Percentiles rank a stretch among this genome's conserved stretches.
Evolutionary conservation across 352 stramenopile genomes (phyloP).

Genomic region (Phytophthora tentaculata): DNA sequence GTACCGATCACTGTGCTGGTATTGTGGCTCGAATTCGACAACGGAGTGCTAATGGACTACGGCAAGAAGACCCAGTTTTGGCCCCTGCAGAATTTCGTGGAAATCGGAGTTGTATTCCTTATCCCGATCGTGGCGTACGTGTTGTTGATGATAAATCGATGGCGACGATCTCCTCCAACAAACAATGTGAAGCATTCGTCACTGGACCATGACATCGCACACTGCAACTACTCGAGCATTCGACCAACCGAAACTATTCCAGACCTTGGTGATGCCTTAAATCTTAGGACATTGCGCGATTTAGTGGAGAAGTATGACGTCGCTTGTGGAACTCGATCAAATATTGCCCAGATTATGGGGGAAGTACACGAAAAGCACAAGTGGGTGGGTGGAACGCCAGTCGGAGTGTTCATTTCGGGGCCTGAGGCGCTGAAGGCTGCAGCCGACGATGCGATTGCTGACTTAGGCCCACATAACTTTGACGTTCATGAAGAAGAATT

Average conservation of each 20-base stretch:
- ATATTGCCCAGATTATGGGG: conserved; percentile 40
- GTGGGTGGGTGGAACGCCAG: conserved; percentile 2
- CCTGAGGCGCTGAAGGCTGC: conserved; percentile 44
- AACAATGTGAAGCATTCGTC: conserved; percentile 14
- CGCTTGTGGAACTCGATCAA: conserved; percentile 30
- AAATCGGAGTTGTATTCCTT: conserved; percentile 45
- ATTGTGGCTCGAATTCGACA: conserved; percentile 46
- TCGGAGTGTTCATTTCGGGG: conserved; percentile 54
- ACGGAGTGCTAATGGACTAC: conserved; percentile 39
- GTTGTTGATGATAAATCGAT: conserved; percentile 30
- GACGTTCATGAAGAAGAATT: conserved; percentile 43
- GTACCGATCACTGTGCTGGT: conserved; percentile 30
- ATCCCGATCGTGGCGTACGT: conserved; percentile 36
- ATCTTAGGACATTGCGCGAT: conserved; percentile 33
- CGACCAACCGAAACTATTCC: conserved; percentile 9
- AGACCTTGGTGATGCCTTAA: conserved; percentile 10
- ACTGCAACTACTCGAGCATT: conserved; percentile 30
- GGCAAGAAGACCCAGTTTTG: conserved; percentile 49
- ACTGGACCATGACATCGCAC: not conserved
- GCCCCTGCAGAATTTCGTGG: conserved; percentile 57
- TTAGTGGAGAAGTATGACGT: conserved; percentile 40
- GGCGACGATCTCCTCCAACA: not conserved
- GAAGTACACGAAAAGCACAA: conserved; percentile 32
- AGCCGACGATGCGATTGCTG: conserved; percentile 24
- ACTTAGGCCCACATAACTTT: conserved; percentile 20